Percentiles rank a stretch among this genome's conserved stretches.
phyloP scores from a whole-genome alignment of 164 flowering plant species.

The Tetracentron sinense region DNA sequence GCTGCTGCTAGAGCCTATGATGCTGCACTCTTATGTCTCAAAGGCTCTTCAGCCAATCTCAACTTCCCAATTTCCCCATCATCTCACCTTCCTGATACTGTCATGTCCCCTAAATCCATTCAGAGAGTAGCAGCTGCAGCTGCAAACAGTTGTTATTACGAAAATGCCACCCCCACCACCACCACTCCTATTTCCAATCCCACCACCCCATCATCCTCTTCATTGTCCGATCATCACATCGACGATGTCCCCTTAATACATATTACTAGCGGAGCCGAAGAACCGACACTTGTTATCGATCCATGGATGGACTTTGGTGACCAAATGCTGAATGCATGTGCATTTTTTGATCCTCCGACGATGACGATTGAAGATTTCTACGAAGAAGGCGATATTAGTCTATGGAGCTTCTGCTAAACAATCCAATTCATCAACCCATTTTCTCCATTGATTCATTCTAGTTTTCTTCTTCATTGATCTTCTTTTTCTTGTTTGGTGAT shows the following conservation, averaged over 20 bases:
- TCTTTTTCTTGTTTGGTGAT: background rate
- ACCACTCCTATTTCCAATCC: background rate
- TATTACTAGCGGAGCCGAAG: constrained; percentile 10
- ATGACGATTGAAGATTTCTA: constrained; percentile 20
- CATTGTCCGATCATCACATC: constrained; percentile 11
- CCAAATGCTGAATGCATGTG: constrained; percentile 14
- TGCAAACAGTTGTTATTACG: background rate
- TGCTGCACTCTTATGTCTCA: constrained; percentile 89
- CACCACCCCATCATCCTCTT: constrained; percentile 4
- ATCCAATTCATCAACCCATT: background rate
- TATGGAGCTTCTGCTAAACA: constrained; percentile 34
- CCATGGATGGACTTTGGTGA: constrained; percentile 20
- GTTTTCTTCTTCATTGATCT: background rate
- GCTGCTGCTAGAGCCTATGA: constrained; percentile 98
- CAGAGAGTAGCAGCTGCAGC: constrained; percentile 85
- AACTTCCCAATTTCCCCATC: constrained; percentile 61
- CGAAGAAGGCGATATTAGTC: constrained; percentile 25
- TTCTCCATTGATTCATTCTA: constrained; percentile 4
- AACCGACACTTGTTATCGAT: constrained; percentile 5
- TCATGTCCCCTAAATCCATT: constrained; percentile 78
- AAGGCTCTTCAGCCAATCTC: constrained; percentile 77
- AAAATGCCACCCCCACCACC: background rate
- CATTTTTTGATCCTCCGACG: constrained; percentile 8
- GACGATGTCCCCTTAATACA: background rate
- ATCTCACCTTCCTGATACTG: constrained; percentile 19